Evolutionary conservation across 2,329 filamentous ascomycete species (phyloP).

Genomic region (Sphaceloma murrayae): DNA sequence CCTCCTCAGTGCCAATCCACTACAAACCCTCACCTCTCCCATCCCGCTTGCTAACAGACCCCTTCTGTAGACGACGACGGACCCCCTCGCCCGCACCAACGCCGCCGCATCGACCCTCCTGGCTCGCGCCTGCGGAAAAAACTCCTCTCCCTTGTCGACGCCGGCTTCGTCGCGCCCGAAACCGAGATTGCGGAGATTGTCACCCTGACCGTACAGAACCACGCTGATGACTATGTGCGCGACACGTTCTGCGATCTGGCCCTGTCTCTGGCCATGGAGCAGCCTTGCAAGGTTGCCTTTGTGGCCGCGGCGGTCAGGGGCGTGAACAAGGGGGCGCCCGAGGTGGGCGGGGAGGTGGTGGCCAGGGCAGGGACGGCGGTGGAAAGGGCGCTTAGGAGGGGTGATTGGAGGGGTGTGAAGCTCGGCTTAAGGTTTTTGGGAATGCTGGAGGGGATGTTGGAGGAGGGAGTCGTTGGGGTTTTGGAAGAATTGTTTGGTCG

Average conservation of each 20-base stretch:
- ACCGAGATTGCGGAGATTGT: conserved; percentile 70
- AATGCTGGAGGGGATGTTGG: conserved; percentile 71
- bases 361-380: conserved; percentile 50
- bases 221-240: conserved; percentile 72
- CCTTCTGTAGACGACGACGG: conserved; percentile 59
- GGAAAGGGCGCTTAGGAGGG: conserved; percentile 58
- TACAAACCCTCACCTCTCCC: no score
- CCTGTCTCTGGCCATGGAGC: conserved; percentile 73
- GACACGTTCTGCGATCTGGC: conserved; percentile 62
- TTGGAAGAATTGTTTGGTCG: conserved; percentile 83
- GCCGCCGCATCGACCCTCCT: conserved; percentile 53
- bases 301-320: conserved; percentile 74
- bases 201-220: conserved; percentile 68
- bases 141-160: conserved; percentile 69
- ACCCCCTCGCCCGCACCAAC: conserved; percentile 62
- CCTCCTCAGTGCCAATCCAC: not conserved
- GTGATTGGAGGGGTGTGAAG: conserved; percentile 86
- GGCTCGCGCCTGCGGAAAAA: conserved; percentile 66
- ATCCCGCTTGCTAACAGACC: conserved; percentile 25
- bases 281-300: conserved; percentile 97
- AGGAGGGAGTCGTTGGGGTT: conserved; percentile 74
- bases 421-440: conserved; percentile 79
- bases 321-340: conserved; percentile 66
- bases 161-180: conserved; percentile 62
- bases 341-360: conserved; percentile 64